These are phyloP conservation scores for Penicillium sp. DNA, from an alignment of 2,329 filamentous ascomycete species.

Conservation along the genomic window DNA sequence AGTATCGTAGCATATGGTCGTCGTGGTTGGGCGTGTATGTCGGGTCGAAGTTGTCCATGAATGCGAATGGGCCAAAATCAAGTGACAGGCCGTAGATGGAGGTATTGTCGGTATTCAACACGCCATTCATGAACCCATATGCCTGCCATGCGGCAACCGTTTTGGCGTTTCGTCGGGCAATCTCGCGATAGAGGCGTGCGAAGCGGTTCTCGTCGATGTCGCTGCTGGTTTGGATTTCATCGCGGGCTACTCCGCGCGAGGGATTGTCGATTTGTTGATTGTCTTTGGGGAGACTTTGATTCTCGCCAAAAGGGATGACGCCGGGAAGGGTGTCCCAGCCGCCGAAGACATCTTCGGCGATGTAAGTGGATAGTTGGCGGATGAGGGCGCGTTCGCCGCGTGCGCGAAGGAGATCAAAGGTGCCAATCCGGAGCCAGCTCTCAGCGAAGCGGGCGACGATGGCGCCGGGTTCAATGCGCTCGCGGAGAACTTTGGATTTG, in stretches of 20 bases:
- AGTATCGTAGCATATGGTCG: conserved; percentile 78
- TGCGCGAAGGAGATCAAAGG: conserved; percentile 83
- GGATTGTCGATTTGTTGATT: conserved; percentile 35
- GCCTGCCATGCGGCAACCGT: conserved; percentile 94
- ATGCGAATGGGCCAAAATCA: conserved; percentile 95
- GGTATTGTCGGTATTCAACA: conserved; percentile 96
- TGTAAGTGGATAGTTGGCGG: conserved; percentile 69
- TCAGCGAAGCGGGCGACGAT: conserved; percentile 90
- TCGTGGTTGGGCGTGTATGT: conserved; percentile 96
- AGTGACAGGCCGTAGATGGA: conserved; percentile 83
- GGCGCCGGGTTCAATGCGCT: conserved; percentile 79
- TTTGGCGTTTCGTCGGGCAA: conserved; percentile 75
- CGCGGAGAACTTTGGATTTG: conserved; percentile 65
- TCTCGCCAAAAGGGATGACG: conserved; percentile 42
- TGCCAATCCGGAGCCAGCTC: conserved; percentile 88
- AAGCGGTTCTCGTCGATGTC: conserved; percentile 78
- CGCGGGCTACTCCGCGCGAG: conserved; percentile 49
- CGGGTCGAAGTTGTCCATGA: conserved; percentile 95
- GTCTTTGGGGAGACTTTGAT: conserved; percentile 29
- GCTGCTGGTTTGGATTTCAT: conserved; percentile 60
- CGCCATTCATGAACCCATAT: conserved; percentile 98
- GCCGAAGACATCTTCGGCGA: conserved; percentile 78
- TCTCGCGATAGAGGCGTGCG: conserved; percentile 76
- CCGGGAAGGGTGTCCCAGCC: conserved; percentile 81
- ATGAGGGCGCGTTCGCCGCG: conserved; percentile 72